Base-by-base conservation (phyloP, 129 eudicot species). In the Sambucus nigra region DNA sequence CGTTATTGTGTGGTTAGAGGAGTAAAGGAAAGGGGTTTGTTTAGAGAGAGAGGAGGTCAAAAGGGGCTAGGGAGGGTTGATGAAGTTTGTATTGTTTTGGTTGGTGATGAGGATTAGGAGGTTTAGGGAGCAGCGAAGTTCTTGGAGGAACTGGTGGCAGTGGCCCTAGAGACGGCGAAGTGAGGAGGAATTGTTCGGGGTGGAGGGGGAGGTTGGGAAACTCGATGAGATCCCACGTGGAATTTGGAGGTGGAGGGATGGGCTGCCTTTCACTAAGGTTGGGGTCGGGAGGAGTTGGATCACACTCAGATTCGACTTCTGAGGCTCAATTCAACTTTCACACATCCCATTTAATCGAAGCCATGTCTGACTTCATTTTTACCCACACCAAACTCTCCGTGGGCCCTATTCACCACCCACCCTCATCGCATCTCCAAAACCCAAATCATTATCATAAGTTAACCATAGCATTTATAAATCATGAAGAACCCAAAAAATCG, bases 141-240 rank as follows among this genome's bases (percentile, higher is more conserved):
- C 95, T 65, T 89, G 97, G 53, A 89, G 61, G 59, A 89, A 89
- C 63, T 89, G 97, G 32, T 95, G 87, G 74, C 97, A 89, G 77
- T 89, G 97, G 70, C 97, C 97, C 64, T 95, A 89, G 97, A 89
- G 42, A 89, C 97, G 51, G 84, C 95, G 40, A 84, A 29, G 64
- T 70, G 39, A 1, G 47, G 35, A 89, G 88, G 25, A 47, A 57
- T 15, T 88, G 74, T 25, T n/a, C n/a, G 41, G 75, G 62, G 59
- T 84, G 80, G 69, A 64, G 60, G 48, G 97, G 97, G 2, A 84
- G 28, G 21, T 77, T 80, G 5, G 88, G 87, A 62, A 88, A 88
- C 61, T 88, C 97, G 21, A 84, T 47, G 57, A 71, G 95, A 75
- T 28, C 76, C 94, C 54, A 88, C 97, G 72, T 61, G 72, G 83